Evolutionary conservation across 306 rosid genomes (phyloP), one percentile per base, ranked within the genome.

Genomic region (Spatholobus suberectus): DNA sequence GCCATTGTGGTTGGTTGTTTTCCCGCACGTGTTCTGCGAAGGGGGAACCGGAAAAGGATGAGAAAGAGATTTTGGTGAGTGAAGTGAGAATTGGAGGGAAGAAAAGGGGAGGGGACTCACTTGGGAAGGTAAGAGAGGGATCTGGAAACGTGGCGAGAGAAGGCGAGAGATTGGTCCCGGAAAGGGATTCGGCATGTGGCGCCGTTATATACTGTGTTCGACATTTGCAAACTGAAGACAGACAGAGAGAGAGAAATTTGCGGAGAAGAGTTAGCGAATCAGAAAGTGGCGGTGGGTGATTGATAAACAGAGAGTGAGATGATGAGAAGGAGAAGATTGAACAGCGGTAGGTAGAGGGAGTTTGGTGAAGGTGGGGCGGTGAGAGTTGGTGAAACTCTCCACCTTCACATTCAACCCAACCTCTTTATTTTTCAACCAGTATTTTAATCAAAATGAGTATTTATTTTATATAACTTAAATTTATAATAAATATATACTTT

Each of bases 41-140:
- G 18, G 8, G 18, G 37, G 20, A 0, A 57, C 24, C 5, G 5
- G 13, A 63, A 77, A 67, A 52, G 1, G 13, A 15, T 62, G 11
- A 47, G 8, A 63, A 27, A 11, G 8, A 26, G n/a, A 47, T 34
- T 21, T 6, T 0, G 43, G 70, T 2, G 27, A 18, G 65, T 47
- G 51, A 34, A 54, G 52, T 26, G 40, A 55, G 15, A 2, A 32
- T 18, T 51, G 23, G 6, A 46, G 5, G 34, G 57, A 46, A 43
- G 40, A 29, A 26, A 8, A 21, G 26, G 20, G 32, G 5, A 21
- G 26, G 20, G 32, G 5, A 72, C 37, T 73, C 6, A 81, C 80
- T 34, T 82, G 46, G 62, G 78, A 12, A 63, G 55, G 62, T 51
- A 78, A 14, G 65, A 78, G 70, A 61, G 49, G 47, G 87, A 78